phyloP scores from a whole-genome alignment of 805 yeast genomes.

The Cyberlindnera euphorbiae region DNA sequence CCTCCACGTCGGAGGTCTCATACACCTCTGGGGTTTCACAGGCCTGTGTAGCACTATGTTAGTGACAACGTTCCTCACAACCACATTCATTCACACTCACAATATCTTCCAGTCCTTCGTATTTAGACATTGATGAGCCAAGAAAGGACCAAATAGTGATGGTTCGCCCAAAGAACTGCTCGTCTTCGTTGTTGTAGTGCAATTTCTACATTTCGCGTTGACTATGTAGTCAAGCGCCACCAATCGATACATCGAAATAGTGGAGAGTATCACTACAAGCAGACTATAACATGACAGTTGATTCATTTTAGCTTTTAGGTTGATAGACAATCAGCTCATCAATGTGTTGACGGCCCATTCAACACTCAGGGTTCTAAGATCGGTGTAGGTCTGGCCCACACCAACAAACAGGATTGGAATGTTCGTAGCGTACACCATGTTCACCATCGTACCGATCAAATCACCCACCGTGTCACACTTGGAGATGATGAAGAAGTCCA shows the following conservation, averaged over 20 bases:
- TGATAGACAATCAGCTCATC: conserved; percentile 62
- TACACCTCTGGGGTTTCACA: conserved; percentile 33
- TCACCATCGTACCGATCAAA: conserved; percentile 92
- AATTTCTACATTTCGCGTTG: too few species aligned
- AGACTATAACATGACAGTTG: too few species aligned
- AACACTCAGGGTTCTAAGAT: conserved; percentile 82
- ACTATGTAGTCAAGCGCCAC: too few species aligned
- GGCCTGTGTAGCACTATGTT: too few species aligned
- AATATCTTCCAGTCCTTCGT: conserved; percentile 2
- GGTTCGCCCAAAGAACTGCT: too few species aligned
- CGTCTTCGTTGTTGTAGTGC: too few species aligned
- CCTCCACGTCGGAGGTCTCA: conserved; percentile 39
- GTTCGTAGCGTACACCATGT: conserved; percentile 94
- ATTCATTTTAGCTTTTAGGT: too few species aligned
- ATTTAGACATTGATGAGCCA: conserved; percentile 1
- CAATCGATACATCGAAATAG: too few species aligned
- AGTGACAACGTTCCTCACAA: background rate
- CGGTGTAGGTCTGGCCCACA: conserved; percentile 95
- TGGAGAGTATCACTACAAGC: too few species aligned
- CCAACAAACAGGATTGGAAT: conserved; percentile 95
- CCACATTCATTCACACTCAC: conserved; percentile 1
- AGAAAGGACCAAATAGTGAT: too few species aligned
- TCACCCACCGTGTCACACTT: conserved; percentile 98
- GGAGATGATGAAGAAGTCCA: conserved; percentile 89
- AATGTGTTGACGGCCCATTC: conserved; percentile 88